Base-by-base conservation (phyloP, 768 basidiomycete species). In the Asterophora lycoperdoides region DNA sequence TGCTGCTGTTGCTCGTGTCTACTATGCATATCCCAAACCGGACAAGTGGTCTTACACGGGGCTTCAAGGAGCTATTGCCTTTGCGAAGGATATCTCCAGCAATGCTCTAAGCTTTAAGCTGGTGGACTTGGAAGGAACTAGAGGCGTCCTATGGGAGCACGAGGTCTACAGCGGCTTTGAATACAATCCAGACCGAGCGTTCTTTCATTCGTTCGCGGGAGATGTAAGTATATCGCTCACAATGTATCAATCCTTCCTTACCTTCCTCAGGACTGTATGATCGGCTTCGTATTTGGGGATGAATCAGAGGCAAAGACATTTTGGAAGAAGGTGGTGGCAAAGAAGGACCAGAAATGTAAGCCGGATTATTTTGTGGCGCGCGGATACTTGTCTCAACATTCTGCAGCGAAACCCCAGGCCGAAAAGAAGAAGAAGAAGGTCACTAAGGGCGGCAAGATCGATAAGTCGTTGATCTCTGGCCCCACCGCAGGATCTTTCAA, bases 91-190 rank as follows among this genome's bases (percentile, higher is more conserved):
- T 62, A 78, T 71, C 40, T 63, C 68, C 2, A 78, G 74, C 45
- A 78, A 78, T 20, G 73, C 74, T 4, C 71, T 81, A 33, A 75
- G 75, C 61, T 80, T 96, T 61, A 82, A 80, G 64, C 71, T 98
- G 44, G 87, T 98, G 2, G 95, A 97, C 66, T 60, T 96, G 14
- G 68, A 75, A 55, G 89, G 92, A 15, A 90, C 89, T 3, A 70
- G 92, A 46, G 93, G 92, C 4, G 79, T 93, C 17, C 81, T 93
- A 36, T 99, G 95, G 95, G 83, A 92, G 49, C 90, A 96, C 56
- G 93, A 95, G 64, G 67, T 97, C 4, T 95, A 93, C 57, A 75
- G 86, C 19, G 83, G 81, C 28, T 79, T 95, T 54, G 81, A 88
- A 48, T 91, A 92, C 62, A 71, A 79, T 60, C 77, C 86, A 60